Percentiles rank a stretch among this genome's conserved stretches.
phyloP scores from a whole-genome alignment of 331 rosid species.

The Malus hybrid region DNA sequence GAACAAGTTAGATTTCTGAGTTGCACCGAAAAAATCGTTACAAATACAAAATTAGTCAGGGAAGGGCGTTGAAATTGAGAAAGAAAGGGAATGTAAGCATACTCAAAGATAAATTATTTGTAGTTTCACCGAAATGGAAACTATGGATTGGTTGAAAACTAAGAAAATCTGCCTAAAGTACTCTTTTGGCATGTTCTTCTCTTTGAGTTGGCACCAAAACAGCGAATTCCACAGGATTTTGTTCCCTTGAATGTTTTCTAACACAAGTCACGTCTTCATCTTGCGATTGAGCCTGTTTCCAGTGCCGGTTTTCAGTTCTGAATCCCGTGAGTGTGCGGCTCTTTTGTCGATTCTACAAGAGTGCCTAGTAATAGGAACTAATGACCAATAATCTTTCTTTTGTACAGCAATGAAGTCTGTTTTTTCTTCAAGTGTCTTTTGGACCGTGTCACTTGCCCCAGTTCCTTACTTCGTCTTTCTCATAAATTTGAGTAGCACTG shows the following conservation, averaged over 20 bases:
- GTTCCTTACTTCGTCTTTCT: not conserved
- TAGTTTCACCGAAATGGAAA: not conserved
- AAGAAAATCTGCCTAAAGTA: not conserved
- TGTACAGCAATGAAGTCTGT: not conserved
- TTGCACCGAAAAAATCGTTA: not conserved
- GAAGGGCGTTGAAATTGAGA: too few relatives aligned
- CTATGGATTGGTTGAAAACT: not conserved
- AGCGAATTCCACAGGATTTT: not conserved
- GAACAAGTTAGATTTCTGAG: not conserved
- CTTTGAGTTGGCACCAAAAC: not conserved
- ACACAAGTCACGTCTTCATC: not conserved
- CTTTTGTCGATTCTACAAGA: not conserved
- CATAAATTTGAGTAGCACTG: not conserved
- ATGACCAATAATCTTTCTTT: not conserved
- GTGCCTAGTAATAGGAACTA: not conserved
- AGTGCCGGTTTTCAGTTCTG: not conserved
- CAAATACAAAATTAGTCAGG: not conserved
- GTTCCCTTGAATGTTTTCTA: not conserved
- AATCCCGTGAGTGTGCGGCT: not conserved
- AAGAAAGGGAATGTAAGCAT: too few relatives aligned
- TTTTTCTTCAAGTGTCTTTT: not conserved
- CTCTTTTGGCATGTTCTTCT: not conserved
- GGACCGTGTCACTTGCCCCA: not conserved
- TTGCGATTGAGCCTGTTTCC: not conserved
- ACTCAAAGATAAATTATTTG: not conserved